Conservation (phyloP, 2,329 filamentous ascomycete genomes). For the Fusarium sp. region DNA sequence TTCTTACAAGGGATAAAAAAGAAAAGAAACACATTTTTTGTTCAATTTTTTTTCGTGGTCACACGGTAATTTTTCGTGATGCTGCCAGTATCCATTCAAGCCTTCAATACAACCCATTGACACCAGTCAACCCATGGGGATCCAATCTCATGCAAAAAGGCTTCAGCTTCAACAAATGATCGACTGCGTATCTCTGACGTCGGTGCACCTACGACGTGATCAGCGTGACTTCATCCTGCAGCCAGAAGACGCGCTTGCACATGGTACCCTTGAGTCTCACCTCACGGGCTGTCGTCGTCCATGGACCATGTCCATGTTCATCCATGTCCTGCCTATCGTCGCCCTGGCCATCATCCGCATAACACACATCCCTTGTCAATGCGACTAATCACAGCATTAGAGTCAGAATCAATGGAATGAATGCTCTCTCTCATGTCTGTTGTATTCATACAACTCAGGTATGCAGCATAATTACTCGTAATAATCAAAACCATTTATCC, state of each 20-base stretch:
- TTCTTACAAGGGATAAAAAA: conserved; percentile 4
- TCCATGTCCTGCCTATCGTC: not conserved
- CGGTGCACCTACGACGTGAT: conserved; percentile 27
- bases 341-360: conserved; percentile 23
- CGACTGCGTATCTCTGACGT: conserved; percentile 33
- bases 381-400: conserved; percentile 22
- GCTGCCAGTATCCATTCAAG: not conserved
- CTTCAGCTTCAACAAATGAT: not conserved
- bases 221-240: conserved; percentile 46
- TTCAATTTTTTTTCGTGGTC: conserved; percentile 4
- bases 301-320: not conserved
- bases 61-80: conserved; percentile 13
- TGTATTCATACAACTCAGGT: conserved; percentile 41
- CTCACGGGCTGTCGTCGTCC: not conserved
- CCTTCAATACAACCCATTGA: not conserved
- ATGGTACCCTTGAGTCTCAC: conserved; percentile 40
- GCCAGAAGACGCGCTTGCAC: conserved; percentile 21
- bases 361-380: conserved; percentile 36
- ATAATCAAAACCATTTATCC: conserved; percentile 29
- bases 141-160: not conserved
- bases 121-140: not conserved
- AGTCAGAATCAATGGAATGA: not conserved
- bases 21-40: not conserved
- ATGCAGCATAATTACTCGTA: conserved; percentile 36
- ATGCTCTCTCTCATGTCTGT: conserved; percentile 20